Conservation (phyloP, 2,329 filamentous ascomycete species). For the Sporothrix brasiliensis region DNA sequence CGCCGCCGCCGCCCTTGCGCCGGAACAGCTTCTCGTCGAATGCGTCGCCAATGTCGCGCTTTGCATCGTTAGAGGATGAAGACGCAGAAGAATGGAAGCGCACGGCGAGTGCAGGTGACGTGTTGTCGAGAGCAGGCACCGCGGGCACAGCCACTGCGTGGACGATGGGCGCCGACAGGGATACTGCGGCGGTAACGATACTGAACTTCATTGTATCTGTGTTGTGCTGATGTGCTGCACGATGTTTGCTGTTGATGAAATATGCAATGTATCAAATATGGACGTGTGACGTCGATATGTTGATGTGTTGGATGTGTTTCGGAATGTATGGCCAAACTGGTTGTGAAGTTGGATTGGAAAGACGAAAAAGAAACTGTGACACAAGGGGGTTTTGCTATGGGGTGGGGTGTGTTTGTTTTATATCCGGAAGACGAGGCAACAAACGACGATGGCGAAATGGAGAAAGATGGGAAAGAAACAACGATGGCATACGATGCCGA, state of each 20-base stretch:
- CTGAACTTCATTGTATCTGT: slow-evolving; percentile 33
- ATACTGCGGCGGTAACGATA: slow-evolving; percentile 26
- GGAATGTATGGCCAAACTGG: not conserved
- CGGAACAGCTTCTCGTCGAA: slow-evolving; percentile 51
- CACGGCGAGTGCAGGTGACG: slow-evolving; percentile 7
- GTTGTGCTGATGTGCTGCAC: not conserved
- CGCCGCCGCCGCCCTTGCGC: slow-evolving; percentile 62
- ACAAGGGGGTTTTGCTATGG: not conserved
- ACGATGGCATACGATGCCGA: not conserved
- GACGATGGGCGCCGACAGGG: slow-evolving; percentile 33
- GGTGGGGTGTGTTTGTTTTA: slow-evolving; percentile 8
- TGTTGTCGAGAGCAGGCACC: not conserved
- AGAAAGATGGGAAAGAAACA: not conserved
- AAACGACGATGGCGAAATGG: not conserved
- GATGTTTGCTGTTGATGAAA: not conserved
- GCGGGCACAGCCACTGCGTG: slow-evolving; percentile 38
- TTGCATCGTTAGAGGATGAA: slow-evolving; percentile 30
- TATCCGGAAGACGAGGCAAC: not conserved
- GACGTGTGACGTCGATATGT: not conserved
- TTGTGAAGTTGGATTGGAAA: not conserved
- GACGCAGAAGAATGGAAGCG: not conserved
- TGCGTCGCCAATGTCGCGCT: slow-evolving; percentile 30
- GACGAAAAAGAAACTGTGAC: slow-evolving; percentile 10
- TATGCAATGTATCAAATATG: not conserved
- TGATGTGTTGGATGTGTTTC: slow-evolving; percentile 18